Evolutionary conservation across 2,329 filamentous ascomycete genomes (phyloP).

Genomic region (Pezicula carpinea): DNA sequence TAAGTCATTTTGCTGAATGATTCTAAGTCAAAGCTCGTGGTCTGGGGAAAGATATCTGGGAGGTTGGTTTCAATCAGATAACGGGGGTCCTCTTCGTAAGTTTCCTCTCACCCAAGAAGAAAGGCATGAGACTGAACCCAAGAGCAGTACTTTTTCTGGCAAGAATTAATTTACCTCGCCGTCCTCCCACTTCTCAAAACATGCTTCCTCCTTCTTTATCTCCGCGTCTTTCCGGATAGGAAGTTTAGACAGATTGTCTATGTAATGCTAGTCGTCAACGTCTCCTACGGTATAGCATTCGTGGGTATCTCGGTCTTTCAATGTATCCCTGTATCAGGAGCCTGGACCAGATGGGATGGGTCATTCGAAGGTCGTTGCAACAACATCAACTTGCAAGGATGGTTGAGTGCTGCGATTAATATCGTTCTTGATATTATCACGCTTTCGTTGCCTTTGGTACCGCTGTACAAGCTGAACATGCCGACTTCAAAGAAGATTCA

Average conservation of each 20-base stretch:
- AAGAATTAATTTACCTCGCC: slow-evolving; percentile 14
- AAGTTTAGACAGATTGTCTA: slow-evolving; percentile 6
- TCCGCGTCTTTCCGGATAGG: slow-evolving; percentile 14
- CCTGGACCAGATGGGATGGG: slow-evolving; percentile 49
- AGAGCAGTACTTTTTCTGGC: slow-evolving; percentile 5
- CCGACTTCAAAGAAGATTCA: slow-evolving; percentile 42
- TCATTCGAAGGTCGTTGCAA: slow-evolving; percentile 42
- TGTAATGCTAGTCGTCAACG: slow-evolving; percentile 4
- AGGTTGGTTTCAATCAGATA: slow-evolving; percentile 9
- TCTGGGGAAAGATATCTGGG: slow-evolving; percentile 15
- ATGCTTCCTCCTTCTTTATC: slow-evolving; percentile 15
- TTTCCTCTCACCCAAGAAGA: no score
- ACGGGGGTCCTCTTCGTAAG: slow-evolving; percentile 12
- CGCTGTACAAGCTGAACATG: slow-evolving; percentile 38
- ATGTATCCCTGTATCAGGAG: slow-evolving; percentile 45
- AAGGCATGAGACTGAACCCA: no score
- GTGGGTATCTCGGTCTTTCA: slow-evolving; percentile 27
- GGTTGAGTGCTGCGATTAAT: slow-evolving; percentile 46
- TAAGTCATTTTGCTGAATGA: not conserved
- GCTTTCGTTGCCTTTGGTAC: slow-evolving; percentile 43
- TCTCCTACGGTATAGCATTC: slow-evolving; percentile 9
- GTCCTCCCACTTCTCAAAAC: slow-evolving; percentile 10
- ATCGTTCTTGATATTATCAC: slow-evolving; percentile 49
- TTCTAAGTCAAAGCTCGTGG: slow-evolving; percentile 8
- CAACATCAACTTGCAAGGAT: slow-evolving; percentile 43